Percentiles rank a stretch among this genome's conserved stretches.
phyloP scores from a whole-genome alignment of 2,329 filamentous ascomycete species.

The Colletotrichum sp. region DNA sequence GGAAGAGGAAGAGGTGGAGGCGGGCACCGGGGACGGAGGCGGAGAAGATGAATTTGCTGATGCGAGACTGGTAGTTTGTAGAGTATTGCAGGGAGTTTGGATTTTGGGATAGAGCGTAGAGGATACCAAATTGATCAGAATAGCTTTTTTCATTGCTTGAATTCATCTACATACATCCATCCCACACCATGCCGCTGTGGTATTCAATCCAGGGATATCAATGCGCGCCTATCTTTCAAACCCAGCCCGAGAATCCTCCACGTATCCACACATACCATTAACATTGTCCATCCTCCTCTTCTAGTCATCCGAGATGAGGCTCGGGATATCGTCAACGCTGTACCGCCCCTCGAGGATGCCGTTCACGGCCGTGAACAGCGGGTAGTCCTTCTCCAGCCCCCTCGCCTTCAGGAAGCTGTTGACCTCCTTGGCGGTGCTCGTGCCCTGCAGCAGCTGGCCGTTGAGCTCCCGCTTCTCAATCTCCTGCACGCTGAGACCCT shows the following conservation, averaged over 20 bases:
- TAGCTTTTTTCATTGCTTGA: neutral
- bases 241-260: neutral
- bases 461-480: conserved; percentile 91
- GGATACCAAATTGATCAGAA: neutral
- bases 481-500: conserved; percentile 80
- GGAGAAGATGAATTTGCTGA: conserved; percentile 24
- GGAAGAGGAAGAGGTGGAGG: conserved; percentile 11
- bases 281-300: neutral
- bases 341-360: conserved; percentile 77
- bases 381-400: conserved; percentile 82
- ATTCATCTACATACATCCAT: conserved; percentile 4
- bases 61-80: neutral
- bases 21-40: conserved; percentile 19
- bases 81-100: neutral
- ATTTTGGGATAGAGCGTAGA: neutral
- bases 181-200: conserved; percentile 12
- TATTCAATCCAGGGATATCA: conserved; percentile 19
- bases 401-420: conserved; percentile 84
- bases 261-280: neutral
- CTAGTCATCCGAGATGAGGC: conserved; percentile 55
- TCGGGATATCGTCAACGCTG: conserved; percentile 80
- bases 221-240: neutral
- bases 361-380: conserved; percentile 89
- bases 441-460: conserved; percentile 96
- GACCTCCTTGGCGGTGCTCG: conserved; percentile 88